Evolutionary conservation across 31 red algal species (phyloP).

Genomic region (Porphyra umbilicalis): DNA sequence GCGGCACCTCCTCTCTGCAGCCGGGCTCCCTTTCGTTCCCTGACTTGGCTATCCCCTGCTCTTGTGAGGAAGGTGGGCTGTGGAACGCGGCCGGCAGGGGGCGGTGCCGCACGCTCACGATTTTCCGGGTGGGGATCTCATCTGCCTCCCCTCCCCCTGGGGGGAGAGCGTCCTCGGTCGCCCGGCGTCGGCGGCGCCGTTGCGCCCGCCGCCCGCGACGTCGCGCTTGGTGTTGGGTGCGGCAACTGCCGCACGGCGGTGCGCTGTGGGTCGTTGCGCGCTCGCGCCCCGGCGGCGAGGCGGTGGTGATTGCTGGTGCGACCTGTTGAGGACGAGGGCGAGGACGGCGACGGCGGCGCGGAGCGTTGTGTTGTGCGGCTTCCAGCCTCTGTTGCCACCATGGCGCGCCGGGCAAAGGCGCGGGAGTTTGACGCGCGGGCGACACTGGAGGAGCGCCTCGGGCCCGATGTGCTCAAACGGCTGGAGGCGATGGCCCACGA

Average conservation of each 20-base stretch:
- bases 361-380: background rate
- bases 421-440: conserved; percentile 32
- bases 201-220: background rate
- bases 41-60: no score
- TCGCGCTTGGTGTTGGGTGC: background rate
- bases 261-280: no score
- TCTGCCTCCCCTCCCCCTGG: background rate
- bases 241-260: no score
- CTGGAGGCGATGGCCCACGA: conserved; percentile 87
- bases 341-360: background rate
- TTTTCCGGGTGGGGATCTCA: background rate
- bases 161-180: no score
- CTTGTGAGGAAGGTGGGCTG: background rate
- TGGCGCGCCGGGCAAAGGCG: conserved; percentile 21
- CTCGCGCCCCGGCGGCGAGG: background rate
- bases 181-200: background rate
- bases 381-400: conserved; percentile 5
- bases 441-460: conserved; percentile 75
- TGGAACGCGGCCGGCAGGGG: background rate
- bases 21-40: background rate
- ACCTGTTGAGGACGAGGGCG: background rate
- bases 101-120: background rate
- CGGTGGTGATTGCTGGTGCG: background rate
- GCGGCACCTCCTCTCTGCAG: background rate
- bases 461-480: conserved; percentile 71